A percentile compares a stretch with the other conserved stretches of the same genome.
phyloP scores from a whole-genome alignment of 1,139 yeast species.

The Spathaspora sp. region DNA sequence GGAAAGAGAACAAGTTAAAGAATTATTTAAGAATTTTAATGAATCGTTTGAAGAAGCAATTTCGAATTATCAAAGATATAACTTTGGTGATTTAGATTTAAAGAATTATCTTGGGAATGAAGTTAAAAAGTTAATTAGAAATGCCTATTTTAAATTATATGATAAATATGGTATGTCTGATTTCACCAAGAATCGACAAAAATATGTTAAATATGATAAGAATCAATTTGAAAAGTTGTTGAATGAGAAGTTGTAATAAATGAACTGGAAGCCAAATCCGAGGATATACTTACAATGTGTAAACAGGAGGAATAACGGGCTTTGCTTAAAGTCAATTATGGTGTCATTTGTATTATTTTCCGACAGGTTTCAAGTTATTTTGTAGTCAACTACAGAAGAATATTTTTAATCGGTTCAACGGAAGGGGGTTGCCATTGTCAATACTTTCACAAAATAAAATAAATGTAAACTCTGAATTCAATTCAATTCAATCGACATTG shows the following conservation, averaged over 20 bases:
- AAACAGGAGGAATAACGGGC: not conserved
- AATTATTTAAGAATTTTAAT: conserved; percentile 78
- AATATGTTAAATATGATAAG: conserved; percentile 74
- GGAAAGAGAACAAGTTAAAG: conserved; percentile 83
- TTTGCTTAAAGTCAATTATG: not conserved
- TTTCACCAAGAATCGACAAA: conserved; percentile 67
- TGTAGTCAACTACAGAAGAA: not conserved
- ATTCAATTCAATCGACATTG: too few relatives aligned
- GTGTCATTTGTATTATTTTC: not conserved
- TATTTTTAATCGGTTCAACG: not conserved
- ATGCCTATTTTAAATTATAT: conserved; percentile 81
- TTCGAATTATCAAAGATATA: conserved; percentile 59
- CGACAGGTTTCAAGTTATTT: not conserved
- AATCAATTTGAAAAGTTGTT: conserved; percentile 53
- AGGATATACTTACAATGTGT: too few relatives aligned
- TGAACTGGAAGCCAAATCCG: too few relatives aligned
- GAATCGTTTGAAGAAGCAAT: conserved; percentile 78
- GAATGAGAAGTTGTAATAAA: conserved; percentile 32
- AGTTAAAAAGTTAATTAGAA: conserved; percentile 67
- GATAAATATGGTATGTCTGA: conserved; percentile 72
- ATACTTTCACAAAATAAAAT: too few relatives aligned
- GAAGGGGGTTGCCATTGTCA: too few relatives aligned
- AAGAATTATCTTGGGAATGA: conserved; percentile 63
- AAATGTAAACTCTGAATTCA: too few relatives aligned
- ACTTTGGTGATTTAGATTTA: conserved; percentile 65